Evolutionary conservation across 768 basidiomycete genomes (phyloP), one percentile per base, ranked within the genome.

Genomic region (Trametes punicea): DNA sequence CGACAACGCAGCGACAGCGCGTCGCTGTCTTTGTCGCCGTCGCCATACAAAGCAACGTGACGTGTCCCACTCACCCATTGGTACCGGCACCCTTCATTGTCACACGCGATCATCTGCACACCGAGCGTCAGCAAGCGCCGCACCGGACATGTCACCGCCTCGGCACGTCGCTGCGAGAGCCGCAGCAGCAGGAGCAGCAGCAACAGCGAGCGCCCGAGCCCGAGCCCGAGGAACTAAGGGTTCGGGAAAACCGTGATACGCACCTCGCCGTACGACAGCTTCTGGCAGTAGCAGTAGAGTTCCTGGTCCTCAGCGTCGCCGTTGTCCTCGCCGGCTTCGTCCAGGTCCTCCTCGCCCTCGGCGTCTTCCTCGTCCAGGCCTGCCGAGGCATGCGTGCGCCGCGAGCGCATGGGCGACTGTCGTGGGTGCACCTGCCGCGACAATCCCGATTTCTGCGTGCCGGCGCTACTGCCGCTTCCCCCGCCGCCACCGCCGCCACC

Each of bases 241-340:
- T 34, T 34, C 7, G 2, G 31, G 27, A 18, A 18, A 25, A 25
- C 34, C 38, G 51, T 23, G 20, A 6, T 11, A 67, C 71, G 51
- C 52, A 76, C 75, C 70, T 82, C 83, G 46, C 85, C 84, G 62
- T 82, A 84, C 46, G 79, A 82, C 60, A 78, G 74, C 65, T 82
- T 80, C 62, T 79, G 79, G 67, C 84, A 86, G 70, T 78, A 77
- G 68, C 84, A 86, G 57, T 86, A 86, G 4, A 83, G 61, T 50
- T 74, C 74, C 65, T 83, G 78, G 68, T 85, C 81, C 62, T 81
- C 82, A 1, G 71, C 77, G 47, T 77, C 79, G n/a, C 77, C 81
- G 15, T 71, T 75, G 26, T 76, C 77, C 1, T 70, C 74, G n/a
- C 74, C 76, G 1, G 59, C 72, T 8, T 71, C 70, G 23, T 69